Percentiles rank a stretch among this genome's conserved stretches.
Evolutionary conservation across 768 basidiomycete genomes (phyloP).

Genomic region (Tulasnella sp.): DNA sequence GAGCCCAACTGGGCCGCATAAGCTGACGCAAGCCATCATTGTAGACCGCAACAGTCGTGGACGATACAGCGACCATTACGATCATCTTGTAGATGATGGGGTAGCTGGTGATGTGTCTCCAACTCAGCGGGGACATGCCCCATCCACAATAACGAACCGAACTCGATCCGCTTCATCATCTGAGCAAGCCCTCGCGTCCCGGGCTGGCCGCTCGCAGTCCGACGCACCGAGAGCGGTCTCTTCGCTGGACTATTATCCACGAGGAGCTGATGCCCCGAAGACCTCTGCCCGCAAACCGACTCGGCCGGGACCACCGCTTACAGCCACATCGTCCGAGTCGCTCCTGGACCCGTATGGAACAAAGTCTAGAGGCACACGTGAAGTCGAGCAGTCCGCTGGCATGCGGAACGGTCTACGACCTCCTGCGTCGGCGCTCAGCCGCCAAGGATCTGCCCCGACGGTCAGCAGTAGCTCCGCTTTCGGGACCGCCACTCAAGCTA

Average conservation of each 20-base stretch:
- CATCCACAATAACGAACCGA: neutral
- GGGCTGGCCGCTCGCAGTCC: neutral
- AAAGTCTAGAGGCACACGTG: neutral
- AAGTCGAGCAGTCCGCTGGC: neutral
- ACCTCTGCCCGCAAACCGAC: neutral
- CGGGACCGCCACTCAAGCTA: neutral
- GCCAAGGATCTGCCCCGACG: constrained; percentile 2
- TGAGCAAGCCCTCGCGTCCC: neutral
- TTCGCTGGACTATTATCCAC: neutral
- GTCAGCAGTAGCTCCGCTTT: neutral
- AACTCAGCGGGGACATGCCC: neutral
- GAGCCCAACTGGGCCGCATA: neutral
- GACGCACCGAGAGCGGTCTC: neutral
- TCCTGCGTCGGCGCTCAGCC: neutral
- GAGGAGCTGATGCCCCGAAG: neutral
- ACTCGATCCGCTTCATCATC: constrained; percentile 5
- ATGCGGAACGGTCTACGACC: neutral
- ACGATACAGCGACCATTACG: neutral
- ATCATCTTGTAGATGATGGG: neutral
- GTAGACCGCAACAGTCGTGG: neutral
- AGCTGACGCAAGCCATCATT: neutral
- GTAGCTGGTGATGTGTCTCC: neutral
- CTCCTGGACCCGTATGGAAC: neutral
- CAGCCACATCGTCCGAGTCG: neutral
- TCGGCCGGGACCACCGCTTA: neutral